These are phyloP conservation scores for Euphrasia arctica DNA, from an alignment of 305 asterid species.

Conservation along the genomic window DNA sequence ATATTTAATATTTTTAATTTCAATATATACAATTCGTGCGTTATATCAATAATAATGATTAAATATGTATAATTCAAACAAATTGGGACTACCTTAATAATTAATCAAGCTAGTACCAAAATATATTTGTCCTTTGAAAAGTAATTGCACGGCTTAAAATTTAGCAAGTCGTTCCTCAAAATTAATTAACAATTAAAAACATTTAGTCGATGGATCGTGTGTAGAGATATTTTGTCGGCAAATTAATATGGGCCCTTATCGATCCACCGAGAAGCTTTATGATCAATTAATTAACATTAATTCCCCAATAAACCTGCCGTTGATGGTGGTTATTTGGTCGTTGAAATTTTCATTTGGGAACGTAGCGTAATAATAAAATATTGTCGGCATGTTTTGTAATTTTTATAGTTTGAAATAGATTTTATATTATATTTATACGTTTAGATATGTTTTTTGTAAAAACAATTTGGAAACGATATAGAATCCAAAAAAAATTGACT, in stretches of 20 bases:
- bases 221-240: constrained; percentile 35
- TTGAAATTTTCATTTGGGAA: constrained; percentile 26
- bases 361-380: not conserved
- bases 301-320: constrained; percentile 36
- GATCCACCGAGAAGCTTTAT: constrained; percentile 30
- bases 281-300: constrained; percentile 19
- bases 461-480: not conserved
- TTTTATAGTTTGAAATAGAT: too few relatives aligned
- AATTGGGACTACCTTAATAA: too few relatives aligned
- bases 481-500: not conserved
- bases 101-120: not conserved
- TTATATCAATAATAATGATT: too few relatives aligned
- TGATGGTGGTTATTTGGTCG: constrained; percentile 48
- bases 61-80: too few relatives aligned
- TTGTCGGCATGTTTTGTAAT: not conserved
- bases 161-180: constrained; percentile 1
- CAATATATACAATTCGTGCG: too few relatives aligned
- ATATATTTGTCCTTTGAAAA: constrained; percentile 1
- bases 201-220: not conserved
- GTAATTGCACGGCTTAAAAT: constrained; percentile 24
- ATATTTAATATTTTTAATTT: too few relatives aligned
- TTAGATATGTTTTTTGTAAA: not conserved
- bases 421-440: too few relatives aligned
- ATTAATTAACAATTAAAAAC: constrained; percentile 1
- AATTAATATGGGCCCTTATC: constrained; percentile 27